phyloP scores from a whole-genome alignment of 371 early-diverging fungal species.

The Fennellomyces sp. region DNA sequence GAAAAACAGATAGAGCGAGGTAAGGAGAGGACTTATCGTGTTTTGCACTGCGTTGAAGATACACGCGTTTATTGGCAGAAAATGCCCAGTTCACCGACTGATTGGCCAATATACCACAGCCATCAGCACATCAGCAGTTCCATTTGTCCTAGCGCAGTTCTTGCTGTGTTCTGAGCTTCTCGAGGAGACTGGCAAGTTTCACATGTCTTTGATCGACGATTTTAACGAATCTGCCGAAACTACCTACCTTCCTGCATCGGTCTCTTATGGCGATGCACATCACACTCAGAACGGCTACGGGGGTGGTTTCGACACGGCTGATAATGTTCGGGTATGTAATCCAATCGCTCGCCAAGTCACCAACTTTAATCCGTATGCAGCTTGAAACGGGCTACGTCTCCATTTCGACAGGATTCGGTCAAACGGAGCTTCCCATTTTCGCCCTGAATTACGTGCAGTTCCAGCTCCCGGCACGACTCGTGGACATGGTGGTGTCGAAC shows the following conservation, averaged over 20 bases:
- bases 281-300: constrained; percentile 12
- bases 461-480: constrained; percentile 69
- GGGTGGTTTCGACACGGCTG: constrained; percentile 23
- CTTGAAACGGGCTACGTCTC: constrained; percentile 60
- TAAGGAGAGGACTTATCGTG: no score
- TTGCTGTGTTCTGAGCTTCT: no score
- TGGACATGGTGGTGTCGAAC: constrained; percentile 78
- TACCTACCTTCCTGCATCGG: constrained; percentile 9
- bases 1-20: no score
- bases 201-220: constrained; percentile 46
- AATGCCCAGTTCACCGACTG: no score
- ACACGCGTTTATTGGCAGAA: no score
- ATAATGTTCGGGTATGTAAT: constrained; percentile 21
- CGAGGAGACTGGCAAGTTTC: not conserved
- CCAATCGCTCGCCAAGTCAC: not conserved
- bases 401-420: constrained; percentile 39
- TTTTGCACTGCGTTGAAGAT: no score
- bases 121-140: no score
- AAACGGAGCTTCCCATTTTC: constrained; percentile 67
- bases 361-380: constrained; percentile 17
- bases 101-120: no score
- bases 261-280: constrained; percentile 13
- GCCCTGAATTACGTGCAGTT: constrained; percentile 83
- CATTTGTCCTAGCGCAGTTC: no score
- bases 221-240: constrained; percentile 37